Conservation (phyloP, 768 basidiomycete species). For the Amanita muscaria region DNA sequence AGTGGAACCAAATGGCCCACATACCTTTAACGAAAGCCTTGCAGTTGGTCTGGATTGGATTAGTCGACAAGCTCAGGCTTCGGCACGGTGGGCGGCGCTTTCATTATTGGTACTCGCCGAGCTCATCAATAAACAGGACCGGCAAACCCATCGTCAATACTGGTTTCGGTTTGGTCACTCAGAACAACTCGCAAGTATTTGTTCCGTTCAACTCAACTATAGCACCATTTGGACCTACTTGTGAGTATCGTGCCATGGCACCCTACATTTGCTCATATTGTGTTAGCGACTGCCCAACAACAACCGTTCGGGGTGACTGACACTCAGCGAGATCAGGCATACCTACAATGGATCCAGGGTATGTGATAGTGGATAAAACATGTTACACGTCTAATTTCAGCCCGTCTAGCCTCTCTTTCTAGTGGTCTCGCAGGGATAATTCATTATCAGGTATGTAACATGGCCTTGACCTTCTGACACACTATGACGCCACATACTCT, state of each 20-base stretch:
- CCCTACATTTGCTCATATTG: no score
- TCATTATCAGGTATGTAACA: slow-evolving; percentile 34
- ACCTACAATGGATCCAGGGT: slow-evolving; percentile 45
- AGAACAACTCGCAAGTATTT: slow-evolving; percentile 40
- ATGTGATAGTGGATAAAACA: slow-evolving; percentile 10
- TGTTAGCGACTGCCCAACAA: slow-evolving; percentile 6
- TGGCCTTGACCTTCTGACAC: neutral
- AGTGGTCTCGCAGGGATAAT: slow-evolving; percentile 35
- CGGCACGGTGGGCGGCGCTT: slow-evolving; percentile 34
- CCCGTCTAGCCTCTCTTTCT: slow-evolving; percentile 29
- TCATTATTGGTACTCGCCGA: neutral
- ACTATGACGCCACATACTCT: slow-evolving; percentile 17
- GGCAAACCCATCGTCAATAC: slow-evolving; percentile 47
- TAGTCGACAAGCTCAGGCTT: slow-evolving; percentile 33
- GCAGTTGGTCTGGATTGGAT: slow-evolving; percentile 51
- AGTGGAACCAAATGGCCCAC: slow-evolving; percentile 34
- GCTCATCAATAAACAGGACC: slow-evolving; percentile 32
- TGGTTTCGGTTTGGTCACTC: slow-evolving; percentile 57
- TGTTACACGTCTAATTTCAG: slow-evolving; percentile 2
- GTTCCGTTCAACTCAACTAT: slow-evolving; percentile 53
- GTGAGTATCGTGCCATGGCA: no score
- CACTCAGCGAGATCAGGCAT: slow-evolving; percentile 43
- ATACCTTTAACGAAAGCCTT: slow-evolving; percentile 44
- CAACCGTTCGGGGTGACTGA: slow-evolving; percentile 44
- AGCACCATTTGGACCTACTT: slow-evolving; percentile 25